These are phyloP conservation scores for Sporobolus alterniflorus DNA, from an alignment of 202 grass and related monocot species.

Conservation along the genomic window DNA sequence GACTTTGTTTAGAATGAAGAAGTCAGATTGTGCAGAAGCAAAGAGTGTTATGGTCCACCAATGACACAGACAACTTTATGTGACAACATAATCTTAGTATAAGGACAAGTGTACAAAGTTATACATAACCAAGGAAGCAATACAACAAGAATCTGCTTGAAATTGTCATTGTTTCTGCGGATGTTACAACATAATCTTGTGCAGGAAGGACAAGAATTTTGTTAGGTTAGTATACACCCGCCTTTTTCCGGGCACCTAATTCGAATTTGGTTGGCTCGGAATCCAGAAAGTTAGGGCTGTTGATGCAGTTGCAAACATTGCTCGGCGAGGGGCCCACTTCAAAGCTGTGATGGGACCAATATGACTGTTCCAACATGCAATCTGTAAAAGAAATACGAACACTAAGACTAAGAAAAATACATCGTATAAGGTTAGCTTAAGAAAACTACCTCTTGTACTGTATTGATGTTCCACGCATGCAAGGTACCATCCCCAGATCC, in stretches of 20 bases:
- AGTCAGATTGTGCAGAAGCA: not conserved
- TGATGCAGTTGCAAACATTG: constrained; percentile 91
- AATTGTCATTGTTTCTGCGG: not conserved
- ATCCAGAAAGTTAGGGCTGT: constrained; percentile 93
- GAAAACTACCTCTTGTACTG: constrained; percentile 70
- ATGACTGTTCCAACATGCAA: constrained; percentile 92
- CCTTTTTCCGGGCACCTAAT: constrained; percentile 6
- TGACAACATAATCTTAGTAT: not conserved
- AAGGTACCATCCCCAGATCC: constrained; percentile 96
- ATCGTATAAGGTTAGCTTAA: not conserved
- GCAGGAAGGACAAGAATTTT: not conserved
- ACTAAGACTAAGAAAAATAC: constrained; percentile 15
- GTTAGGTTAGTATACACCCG: constrained; percentile 21
- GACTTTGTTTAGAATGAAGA: not conserved
- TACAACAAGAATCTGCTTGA: constrained; percentile 6
- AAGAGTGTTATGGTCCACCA: not conserved
- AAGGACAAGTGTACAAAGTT: not conserved
- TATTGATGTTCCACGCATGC: constrained; percentile 96
- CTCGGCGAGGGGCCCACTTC: constrained; percentile 85
- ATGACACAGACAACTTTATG: not conserved
- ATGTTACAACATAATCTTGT: constrained; percentile 34
- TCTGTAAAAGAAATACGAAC: constrained; percentile 48
- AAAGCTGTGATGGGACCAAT: constrained; percentile 88
- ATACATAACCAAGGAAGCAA: not conserved
- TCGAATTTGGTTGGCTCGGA: constrained; percentile 49